phyloP scores from a whole-genome alignment of 1,139 yeast genomes.

The Geotrichum candidum region DNA sequence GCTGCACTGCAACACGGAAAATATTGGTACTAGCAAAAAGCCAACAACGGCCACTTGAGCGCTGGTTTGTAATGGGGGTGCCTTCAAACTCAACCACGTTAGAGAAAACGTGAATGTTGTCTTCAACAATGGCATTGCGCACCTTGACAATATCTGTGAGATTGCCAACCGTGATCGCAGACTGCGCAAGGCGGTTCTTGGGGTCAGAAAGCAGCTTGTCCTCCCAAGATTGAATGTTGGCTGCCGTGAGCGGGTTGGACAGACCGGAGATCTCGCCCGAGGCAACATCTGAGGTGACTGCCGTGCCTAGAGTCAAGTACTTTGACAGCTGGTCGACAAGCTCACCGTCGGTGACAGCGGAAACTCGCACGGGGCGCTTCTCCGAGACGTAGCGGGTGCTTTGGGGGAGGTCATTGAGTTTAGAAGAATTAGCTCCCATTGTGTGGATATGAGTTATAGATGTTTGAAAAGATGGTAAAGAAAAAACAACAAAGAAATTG shows the following conservation, averaged over 20 bases:
- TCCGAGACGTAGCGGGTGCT: neutral
- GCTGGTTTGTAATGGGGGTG: slow-evolving; percentile 54
- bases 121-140: slow-evolving; percentile 35
- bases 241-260: slow-evolving; percentile 36
- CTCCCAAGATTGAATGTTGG: slow-evolving; percentile 47
- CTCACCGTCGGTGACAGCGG: slow-evolving; percentile 11
- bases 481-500: neutral
- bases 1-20: slow-evolving; percentile 50
- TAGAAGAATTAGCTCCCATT: slow-evolving; percentile 12
- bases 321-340: slow-evolving; percentile 22
- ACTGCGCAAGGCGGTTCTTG: slow-evolving; percentile 53
- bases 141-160: slow-evolving; percentile 44
- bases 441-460: neutral
- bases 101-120: slow-evolving; percentile 48
- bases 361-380: slow-evolving; percentile 4
- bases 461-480: neutral
- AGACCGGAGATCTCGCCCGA: slow-evolving; percentile 8
- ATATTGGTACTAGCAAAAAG: slow-evolving; percentile 62
- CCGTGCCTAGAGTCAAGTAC: slow-evolving; percentile 20
- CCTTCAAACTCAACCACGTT: slow-evolving; percentile 49
- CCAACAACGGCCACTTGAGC: slow-evolving; percentile 62
- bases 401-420: neutral
- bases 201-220: slow-evolving; percentile 44
- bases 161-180: slow-evolving; percentile 50
- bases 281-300: neutral